Evolutionary conservation across 805 yeast species (phyloP).

Genomic region (Danielia oregonensis): DNA sequence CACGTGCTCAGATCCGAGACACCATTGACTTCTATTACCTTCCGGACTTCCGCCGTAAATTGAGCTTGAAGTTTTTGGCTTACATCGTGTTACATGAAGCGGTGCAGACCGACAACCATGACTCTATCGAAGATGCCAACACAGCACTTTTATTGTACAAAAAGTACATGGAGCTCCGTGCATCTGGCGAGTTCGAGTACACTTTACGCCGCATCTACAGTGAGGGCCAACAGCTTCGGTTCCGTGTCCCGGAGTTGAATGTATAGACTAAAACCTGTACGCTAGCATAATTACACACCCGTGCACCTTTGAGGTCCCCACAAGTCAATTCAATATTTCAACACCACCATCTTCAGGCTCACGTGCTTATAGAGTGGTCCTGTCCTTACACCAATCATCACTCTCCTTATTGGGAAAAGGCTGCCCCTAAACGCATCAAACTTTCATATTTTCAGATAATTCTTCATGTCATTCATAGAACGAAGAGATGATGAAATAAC

Average conservation of each 20-base stretch:
- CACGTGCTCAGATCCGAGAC: slow-evolving; percentile 80
- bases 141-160: slow-evolving; percentile 79
- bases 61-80: slow-evolving; percentile 83
- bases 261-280: neutral
- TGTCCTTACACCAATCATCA: no score
- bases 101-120: slow-evolving; percentile 93
- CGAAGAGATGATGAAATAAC: no score
- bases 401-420: no score
- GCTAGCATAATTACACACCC: slow-evolving; percentile 1
- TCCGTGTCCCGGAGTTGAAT: slow-evolving; percentile 42
- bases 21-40: slow-evolving; percentile 78
- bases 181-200: slow-evolving; percentile 55
- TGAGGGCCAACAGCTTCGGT: slow-evolving; percentile 60
- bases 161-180: slow-evolving; percentile 61
- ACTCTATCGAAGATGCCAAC: slow-evolving; percentile 92
- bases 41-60: slow-evolving; percentile 67
- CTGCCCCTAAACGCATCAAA: no score
- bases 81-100: slow-evolving; percentile 68
- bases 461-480: no score
- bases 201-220: slow-evolving; percentile 64
- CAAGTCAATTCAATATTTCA: neutral
- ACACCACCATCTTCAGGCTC: no score
- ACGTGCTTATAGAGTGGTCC: no score
- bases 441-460: no score
- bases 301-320: slow-evolving; percentile 1